phyloP scores from a whole-genome alignment of 805 yeast species.

The Ogataea allantospora region DNA sequence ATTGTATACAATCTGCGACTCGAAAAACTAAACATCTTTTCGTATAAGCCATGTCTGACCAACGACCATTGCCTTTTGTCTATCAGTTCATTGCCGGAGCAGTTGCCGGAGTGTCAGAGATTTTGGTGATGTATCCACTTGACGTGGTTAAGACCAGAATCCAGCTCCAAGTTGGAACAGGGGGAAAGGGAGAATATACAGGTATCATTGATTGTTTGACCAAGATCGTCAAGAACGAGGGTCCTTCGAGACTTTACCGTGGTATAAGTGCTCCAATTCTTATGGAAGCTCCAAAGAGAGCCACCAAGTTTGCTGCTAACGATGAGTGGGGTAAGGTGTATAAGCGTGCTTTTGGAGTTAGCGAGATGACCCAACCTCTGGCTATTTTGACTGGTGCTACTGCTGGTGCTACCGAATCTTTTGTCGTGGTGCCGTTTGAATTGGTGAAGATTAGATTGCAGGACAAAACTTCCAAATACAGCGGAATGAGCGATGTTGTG shows the following conservation, averaged over 20 bases:
- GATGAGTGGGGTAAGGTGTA: constrained; percentile 93
- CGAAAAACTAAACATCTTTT: constrained; percentile 1
- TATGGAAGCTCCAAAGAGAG: constrained; percentile 99
- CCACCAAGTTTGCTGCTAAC: constrained; percentile 96
- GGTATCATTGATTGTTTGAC: constrained; percentile 83
- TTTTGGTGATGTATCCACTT: constrained; percentile 91
- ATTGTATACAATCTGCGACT: not conserved
- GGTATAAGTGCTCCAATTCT: constrained; percentile 95
- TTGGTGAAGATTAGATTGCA: constrained; percentile 92
- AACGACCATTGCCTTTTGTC: constrained; percentile 71
- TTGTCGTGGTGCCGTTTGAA: constrained; percentile 97
- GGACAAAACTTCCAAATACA: constrained; percentile 78
- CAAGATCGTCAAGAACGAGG: constrained; percentile 85
- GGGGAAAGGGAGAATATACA: constrained; percentile 59
- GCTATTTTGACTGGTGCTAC: constrained; percentile 94
- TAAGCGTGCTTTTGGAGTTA: constrained; percentile 65
- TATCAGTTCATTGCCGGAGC: constrained; percentile 91
- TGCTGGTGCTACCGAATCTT: constrained; percentile 96
- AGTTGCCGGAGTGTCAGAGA: constrained; percentile 97
- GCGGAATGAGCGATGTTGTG: constrained; percentile 81
- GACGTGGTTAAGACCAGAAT: constrained; percentile 97
- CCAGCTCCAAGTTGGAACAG: constrained; percentile 70
- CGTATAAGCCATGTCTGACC: constrained; percentile 8
- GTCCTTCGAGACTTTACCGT: constrained; percentile 77
- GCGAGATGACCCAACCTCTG: constrained; percentile 71